A percentile compares a stretch with the other conserved stretches of the same genome.
Evolutionary conservation across 345 rosid species (phyloP).

Genomic region (Diplotaxis tenuifolia): DNA sequence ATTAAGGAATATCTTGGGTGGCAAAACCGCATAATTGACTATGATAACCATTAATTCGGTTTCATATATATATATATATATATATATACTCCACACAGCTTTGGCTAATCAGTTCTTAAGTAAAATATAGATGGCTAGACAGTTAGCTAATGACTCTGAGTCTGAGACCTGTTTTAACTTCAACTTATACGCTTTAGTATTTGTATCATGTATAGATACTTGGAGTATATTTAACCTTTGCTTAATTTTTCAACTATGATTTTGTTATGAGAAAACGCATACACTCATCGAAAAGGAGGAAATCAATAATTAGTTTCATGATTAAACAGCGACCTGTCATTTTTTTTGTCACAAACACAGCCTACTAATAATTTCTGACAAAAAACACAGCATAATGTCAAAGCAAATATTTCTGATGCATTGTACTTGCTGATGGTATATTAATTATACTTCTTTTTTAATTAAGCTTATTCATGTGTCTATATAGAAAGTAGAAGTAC

Average conservation of each 20-base stretch:
- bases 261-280: background rate
- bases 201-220: too few species aligned
- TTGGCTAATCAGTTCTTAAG: background rate
- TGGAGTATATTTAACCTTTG: background rate
- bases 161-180: background rate
- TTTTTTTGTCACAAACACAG: background rate
- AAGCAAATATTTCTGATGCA: background rate
- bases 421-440: background rate
- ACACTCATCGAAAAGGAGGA: background rate
- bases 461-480: background rate
- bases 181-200: background rate
- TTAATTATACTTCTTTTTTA: too few species aligned
- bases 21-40: background rate
- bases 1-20: background rate
- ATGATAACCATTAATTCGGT: background rate
- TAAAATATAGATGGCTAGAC: too few species aligned
- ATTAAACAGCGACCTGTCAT: conserved; percentile 17
- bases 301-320: conserved; percentile 3
- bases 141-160: background rate
- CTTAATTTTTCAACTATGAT: background rate
- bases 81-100: background rate
- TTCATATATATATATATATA: too few species aligned
- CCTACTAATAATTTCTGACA: too few species aligned
- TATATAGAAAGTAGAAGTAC: background rate
- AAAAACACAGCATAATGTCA: background rate